Evolutionary conservation across 176 grass and related monocot genomes (phyloP), one percentile per base, ranked within the genome.

Genomic region (Oryza australiensis): DNA sequence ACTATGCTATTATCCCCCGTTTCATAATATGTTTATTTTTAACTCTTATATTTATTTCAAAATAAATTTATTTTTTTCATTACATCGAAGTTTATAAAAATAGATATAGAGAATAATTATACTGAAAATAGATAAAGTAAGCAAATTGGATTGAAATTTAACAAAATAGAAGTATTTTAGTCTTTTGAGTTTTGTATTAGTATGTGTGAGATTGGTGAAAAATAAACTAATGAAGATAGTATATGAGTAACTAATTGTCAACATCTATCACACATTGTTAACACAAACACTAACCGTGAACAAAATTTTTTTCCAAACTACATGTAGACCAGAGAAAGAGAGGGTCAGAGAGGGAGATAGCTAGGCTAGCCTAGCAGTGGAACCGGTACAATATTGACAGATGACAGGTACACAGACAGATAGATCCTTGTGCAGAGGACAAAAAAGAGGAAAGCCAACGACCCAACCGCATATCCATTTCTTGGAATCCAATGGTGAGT

Each of bases 401-500:
- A 65, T 78, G 75, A 65, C 64, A 78, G 75, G 72, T 35, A 59
- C 53, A 57, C 20, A 22, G 63, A 23, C 23, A 63, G 86, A 43
- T 79, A 75, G 63, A 84, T 80, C 75, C 81, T 68, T 4, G 9
- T 26, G 59, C 82, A 60, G 48, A 88, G 78, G 81, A 86, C 85
- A 84, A 86, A 87, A 84, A 86, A 87, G 59, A 7, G 51, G 55
- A 38, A 64, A 77, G 84, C 77, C 53, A 72, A 26, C 65, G 7
- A 41, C 23, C 46, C 77, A 55, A 82, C 72, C 32, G 80, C 85
- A 78, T 80, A 80, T 76, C 53, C 82, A 40, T 64, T 69, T 68
- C 80, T 62, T 78, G 72, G 90, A 80, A 88, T 90, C 90, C 74
- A 84, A 90, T 70, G 70, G 28, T 70, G 13, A 51, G 82, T 40